A percentile compares a stretch with the other conserved stretches of the same genome.
Evolutionary conservation across 805 yeast species (phyloP).

Genomic region (Metschnikowia matae): DNA sequence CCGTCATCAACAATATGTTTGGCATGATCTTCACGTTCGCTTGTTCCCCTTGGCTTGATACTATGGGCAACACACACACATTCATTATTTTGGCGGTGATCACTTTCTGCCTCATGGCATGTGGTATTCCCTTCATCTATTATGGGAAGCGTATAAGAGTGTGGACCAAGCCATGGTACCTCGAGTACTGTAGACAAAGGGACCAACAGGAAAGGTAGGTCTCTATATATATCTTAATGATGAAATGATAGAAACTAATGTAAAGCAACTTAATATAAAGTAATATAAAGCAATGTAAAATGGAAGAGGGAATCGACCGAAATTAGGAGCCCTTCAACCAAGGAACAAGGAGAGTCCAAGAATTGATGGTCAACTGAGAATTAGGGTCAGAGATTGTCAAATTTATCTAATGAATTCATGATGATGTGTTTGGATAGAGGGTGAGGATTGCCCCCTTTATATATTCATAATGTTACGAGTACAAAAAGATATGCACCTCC

Average conservation of each 20-base stretch:
- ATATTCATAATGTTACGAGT: background rate
- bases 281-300: no score
- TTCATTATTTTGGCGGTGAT: constrained; percentile 59
- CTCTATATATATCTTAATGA: no score
- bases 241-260: no score
- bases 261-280: no score
- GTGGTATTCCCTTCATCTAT: constrained; percentile 53
- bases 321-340: no score
- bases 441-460: background rate
- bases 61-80: constrained; percentile 54
- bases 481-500: background rate
- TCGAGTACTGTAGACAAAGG: constrained; percentile 15
- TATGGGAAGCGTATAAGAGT: constrained; percentile 59
- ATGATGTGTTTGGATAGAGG: no score
- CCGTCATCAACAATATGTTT: constrained; percentile 59
- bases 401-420: background rate
- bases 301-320: no score
- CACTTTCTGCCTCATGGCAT: constrained; percentile 53
- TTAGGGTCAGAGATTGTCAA: background rate
- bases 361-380: no score
- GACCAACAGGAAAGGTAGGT: constrained; percentile 9
- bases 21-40: constrained; percentile 66
- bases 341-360: no score
- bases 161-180: constrained; percentile 55
- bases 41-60: constrained; percentile 57